A percentile compares a stretch with the other conserved stretches of the same genome.
Evolutionary conservation across 805 yeast species (phyloP).

Genomic region (Candida ficus): DNA sequence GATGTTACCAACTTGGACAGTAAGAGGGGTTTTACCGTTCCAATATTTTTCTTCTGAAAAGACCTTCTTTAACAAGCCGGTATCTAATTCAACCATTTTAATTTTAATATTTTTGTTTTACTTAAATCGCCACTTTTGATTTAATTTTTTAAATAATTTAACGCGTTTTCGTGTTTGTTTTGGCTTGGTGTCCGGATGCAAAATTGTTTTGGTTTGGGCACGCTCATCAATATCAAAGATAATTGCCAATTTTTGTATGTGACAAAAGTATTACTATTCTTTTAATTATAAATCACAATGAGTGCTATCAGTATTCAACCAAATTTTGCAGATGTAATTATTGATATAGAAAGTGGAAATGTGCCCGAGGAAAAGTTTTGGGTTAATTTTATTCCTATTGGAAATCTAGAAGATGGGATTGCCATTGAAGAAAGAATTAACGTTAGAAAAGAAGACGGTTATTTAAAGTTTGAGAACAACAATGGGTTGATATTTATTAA

Average conservation of each 20-base stretch:
- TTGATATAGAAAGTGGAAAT: constrained; percentile 29
- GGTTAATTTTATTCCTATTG: constrained; percentile 28
- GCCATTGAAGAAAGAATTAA: constrained; percentile 27
- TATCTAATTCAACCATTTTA: constrained; percentile 8
- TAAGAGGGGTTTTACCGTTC: constrained; percentile 23
- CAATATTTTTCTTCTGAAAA: constrained; percentile 19
- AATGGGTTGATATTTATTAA: constrained; percentile 13
- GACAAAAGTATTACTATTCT: no score
- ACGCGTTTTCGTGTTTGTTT: constrained; percentile 4
- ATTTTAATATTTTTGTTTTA: neutral
- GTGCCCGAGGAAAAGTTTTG: constrained; percentile 34
- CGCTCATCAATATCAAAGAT: no score
- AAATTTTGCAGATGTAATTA: constrained; percentile 38
- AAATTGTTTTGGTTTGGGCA: no score
- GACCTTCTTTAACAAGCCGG: constrained; percentile 15
- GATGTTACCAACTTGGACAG: constrained; percentile 32
- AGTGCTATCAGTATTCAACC: constrained; percentile 34
- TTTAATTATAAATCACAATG: neutral
- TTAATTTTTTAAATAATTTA: neutral
- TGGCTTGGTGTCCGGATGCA: neutral
- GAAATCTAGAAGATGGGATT: constrained; percentile 19
- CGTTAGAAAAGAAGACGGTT: constrained; percentile 14
- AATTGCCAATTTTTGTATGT: no score
- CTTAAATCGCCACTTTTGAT: constrained; percentile 8
- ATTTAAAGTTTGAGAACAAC: constrained; percentile 12